phyloP scores from a whole-genome alignment of 2,329 filamentous ascomycete genomes.

The Alternaria angustiovoidea region DNA sequence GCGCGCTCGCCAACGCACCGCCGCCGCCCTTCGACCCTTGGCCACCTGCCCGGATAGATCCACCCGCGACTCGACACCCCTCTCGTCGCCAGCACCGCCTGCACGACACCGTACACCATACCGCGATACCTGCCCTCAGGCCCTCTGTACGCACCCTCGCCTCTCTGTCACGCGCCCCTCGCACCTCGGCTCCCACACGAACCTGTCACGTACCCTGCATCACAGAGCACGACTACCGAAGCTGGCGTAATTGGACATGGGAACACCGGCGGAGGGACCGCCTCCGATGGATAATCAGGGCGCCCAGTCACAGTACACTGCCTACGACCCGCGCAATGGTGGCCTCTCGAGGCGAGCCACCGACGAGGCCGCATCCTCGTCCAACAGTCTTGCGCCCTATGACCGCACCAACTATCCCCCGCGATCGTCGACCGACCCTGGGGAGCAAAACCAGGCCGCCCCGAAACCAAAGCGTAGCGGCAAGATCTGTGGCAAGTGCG shows the following conservation, averaged over 20 bases:
- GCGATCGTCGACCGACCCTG: constrained; percentile 42
- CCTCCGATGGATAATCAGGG: constrained; percentile 46
- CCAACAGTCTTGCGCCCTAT: constrained; percentile 35
- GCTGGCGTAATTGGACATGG: constrained; percentile 44
- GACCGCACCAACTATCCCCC: constrained; percentile 32
- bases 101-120: not conserved
- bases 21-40: constrained; percentile 6
- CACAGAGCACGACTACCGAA: constrained; percentile 16
- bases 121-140: constrained; percentile 5
- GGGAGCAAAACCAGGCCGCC: constrained; percentile 31
- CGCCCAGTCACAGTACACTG: constrained; percentile 35
- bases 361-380: constrained; percentile 36
- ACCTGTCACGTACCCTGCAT: constrained; percentile 6
- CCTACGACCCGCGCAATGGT: constrained; percentile 43
- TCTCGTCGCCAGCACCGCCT: constrained; percentile 1
- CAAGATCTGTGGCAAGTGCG: constrained; percentile 79
- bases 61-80: constrained; percentile 5
- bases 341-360: constrained; percentile 43
- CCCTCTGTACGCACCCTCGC: constrained; percentile 3
- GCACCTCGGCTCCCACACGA: constrained; percentile 18
- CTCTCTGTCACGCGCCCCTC: constrained; percentile 14
- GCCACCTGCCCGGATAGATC: constrained; percentile 3
- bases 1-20: constrained; percentile 24
- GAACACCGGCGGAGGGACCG: constrained; percentile 47
- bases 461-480: constrained; percentile 45